phyloP scores from a whole-genome alignment of 495 filamentous ascomycete species.

The Aspergillus conjunctus region DNA sequence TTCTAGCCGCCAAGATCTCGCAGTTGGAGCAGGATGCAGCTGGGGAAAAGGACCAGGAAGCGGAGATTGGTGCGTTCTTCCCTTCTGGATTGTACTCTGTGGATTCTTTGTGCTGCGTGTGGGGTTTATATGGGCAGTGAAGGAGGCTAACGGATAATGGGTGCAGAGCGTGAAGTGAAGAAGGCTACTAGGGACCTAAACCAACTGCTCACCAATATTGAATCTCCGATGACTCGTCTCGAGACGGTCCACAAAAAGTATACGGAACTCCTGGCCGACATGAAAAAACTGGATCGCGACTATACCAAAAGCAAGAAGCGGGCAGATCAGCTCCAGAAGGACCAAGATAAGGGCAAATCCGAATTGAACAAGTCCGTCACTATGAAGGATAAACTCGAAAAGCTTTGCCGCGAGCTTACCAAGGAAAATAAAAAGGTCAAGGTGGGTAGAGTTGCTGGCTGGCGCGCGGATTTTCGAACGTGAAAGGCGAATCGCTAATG shows the following conservation, averaged over 20 bases:
- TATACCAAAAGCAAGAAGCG: conserved; percentile 95
- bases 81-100: conserved; percentile 18
- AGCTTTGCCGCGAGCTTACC: conserved; percentile 86
- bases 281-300: conserved; percentile 93
- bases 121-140: conserved; percentile 9
- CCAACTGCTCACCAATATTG: conserved; percentile 77
- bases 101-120: conserved; percentile 18
- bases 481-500: conserved; percentile 5
- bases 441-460: conserved; percentile 50
- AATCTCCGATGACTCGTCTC: conserved; percentile 70
- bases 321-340: conserved; percentile 92
- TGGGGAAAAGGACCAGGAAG: conserved; percentile 92
- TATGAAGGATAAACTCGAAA: conserved; percentile 93
- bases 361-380: conserved; percentile 85
- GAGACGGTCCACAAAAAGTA: conserved; percentile 89
- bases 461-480: not conserved
- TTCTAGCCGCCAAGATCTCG: conserved; percentile 89
- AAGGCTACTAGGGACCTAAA: conserved; percentile 90
- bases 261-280: conserved; percentile 84
- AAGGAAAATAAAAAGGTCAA: conserved; percentile 97
- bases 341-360: conserved; percentile 83
- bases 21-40: conserved; percentile 92
- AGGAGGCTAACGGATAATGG: conserved; percentile 26
- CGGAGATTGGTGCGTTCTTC: conserved; percentile 85
- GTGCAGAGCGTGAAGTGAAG: conserved; percentile 77